Conservation (phyloP, 2,329 filamentous ascomycete species). For the Simplicillium aogashimaense region DNA sequence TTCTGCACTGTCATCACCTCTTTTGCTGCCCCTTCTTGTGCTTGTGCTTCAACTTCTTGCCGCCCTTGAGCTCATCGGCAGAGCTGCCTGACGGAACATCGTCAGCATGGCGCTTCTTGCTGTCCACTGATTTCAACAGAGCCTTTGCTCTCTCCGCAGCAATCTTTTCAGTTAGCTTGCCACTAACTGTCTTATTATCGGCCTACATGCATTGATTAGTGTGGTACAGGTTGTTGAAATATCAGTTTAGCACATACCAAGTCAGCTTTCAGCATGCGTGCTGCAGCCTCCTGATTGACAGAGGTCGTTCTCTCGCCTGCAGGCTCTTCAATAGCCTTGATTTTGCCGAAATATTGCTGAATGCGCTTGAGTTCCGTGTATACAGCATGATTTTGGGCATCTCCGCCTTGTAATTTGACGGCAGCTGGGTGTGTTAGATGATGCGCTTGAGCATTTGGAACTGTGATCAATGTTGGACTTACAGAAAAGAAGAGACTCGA, state of each 20-base stretch:
- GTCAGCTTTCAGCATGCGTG: constrained; percentile 72
- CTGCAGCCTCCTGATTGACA: constrained; percentile 67
- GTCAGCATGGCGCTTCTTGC: constrained; percentile 32
- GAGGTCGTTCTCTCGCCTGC: constrained; percentile 40
- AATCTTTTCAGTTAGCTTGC: constrained; percentile 44
- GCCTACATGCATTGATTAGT: constrained; percentile 20
- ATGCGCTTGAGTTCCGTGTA: constrained; percentile 80
- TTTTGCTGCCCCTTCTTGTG: constrained; percentile 5
- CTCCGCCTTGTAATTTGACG: constrained; percentile 66
- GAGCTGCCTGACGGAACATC: constrained; percentile 15
- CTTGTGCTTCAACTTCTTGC: constrained; percentile 16
- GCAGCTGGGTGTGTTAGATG: constrained; percentile 37
- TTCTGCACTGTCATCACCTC: not conserved
- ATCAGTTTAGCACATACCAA: constrained; percentile 43
- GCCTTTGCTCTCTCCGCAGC: constrained; percentile 46
- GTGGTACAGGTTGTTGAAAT: not conserved
- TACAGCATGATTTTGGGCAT: constrained; percentile 77
- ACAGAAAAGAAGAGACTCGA: constrained; percentile 88
- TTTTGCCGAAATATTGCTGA: constrained; percentile 87
- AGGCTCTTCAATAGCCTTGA: constrained; percentile 63
- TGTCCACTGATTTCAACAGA: constrained; percentile 32
- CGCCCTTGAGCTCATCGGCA: constrained; percentile 18
- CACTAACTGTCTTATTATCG: constrained; percentile 41
- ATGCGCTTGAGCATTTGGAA: not conserved
- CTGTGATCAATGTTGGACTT: constrained; percentile 16